Percentiles rank a stretch among this genome's conserved stretches.
phyloP scores from a whole-genome alignment of 1,284 basidiomycete genomes.

The Exobasidium rhododendri region DNA sequence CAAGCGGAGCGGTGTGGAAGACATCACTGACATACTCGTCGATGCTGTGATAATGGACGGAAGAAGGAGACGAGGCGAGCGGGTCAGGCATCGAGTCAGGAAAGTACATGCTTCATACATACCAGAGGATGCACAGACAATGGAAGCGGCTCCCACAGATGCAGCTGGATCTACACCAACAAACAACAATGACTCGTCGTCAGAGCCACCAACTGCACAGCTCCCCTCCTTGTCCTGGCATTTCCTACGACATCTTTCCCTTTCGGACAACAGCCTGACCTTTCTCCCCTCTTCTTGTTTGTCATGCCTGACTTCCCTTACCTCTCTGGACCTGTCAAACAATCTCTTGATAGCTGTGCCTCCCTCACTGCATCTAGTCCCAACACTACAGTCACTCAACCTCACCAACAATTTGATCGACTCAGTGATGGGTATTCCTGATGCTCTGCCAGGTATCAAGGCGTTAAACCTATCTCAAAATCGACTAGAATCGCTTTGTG shows the following conservation, averaged over 20 bases:
- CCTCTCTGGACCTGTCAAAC: slow-evolving; percentile 55
- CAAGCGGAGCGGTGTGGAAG: slow-evolving; percentile 73
- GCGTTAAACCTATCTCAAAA: slow-evolving; percentile 60
- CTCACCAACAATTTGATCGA: slow-evolving; percentile 94
- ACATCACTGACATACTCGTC: slow-evolving; percentile 75
- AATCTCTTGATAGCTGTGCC: slow-evolving; percentile 61
- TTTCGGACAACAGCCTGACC: slow-evolving; percentile 77
- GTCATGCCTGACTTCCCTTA: slow-evolving; percentile 60
- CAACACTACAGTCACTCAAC: slow-evolving; percentile 79
- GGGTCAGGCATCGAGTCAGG: slow-evolving; percentile 14
- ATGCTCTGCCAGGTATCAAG: slow-evolving; percentile 27
- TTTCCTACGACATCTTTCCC: slow-evolving; percentile 71
- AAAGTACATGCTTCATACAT: slow-evolving; percentile 16
- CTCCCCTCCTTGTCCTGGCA: slow-evolving; percentile 73
- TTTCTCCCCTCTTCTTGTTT: slow-evolving; percentile 65
- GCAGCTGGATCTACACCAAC: neutral
- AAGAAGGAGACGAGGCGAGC: slow-evolving; percentile 59
- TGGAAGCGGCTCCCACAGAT: slow-evolving; percentile 3
- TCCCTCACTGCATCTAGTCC: slow-evolving; percentile 68
- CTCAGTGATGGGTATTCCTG: slow-evolving; percentile 72
- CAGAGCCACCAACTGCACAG: slow-evolving; percentile 40
- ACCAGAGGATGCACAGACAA: neutral
- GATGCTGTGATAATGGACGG: slow-evolving; percentile 72
- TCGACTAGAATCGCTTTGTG: slow-evolving; percentile 86
- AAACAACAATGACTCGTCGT: neutral